Conservation (phyloP, 2,329 filamentous ascomycete genomes). For the Aspergillus aculeatus region DNA sequence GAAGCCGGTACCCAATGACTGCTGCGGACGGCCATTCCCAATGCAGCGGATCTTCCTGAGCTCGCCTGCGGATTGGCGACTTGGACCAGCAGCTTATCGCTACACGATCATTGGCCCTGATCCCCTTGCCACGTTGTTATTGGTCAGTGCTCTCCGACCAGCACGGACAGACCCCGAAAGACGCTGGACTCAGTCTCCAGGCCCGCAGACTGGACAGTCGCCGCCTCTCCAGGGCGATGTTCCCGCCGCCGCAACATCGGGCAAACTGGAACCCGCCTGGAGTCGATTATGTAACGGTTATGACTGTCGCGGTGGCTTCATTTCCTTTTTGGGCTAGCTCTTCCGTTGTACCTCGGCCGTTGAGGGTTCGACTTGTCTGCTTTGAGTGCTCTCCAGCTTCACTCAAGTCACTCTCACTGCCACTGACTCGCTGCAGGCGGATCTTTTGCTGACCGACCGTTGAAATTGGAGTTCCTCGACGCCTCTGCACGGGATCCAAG, state of each 20-base stretch:
- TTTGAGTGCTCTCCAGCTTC: neutral
- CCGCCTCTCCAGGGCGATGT: constrained; percentile 7
- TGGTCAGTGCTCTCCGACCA: constrained; percentile 15
- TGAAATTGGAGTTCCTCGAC: neutral
- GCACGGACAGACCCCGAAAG: constrained; percentile 24
- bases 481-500: neutral
- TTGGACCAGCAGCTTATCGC: constrained; percentile 20
- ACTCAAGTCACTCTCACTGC: neutral
- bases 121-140: constrained; percentile 6
- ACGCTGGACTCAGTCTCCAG: neutral
- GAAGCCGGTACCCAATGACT: constrained; percentile 15
- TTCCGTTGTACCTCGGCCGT: constrained; percentile 13
- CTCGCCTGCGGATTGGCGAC: constrained; percentile 19
- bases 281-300: constrained; percentile 13
- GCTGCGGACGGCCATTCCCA: constrained; percentile 14
- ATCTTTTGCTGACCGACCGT: neutral
- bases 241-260: neutral
- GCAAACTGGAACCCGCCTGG: constrained; percentile 1
- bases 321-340: constrained; percentile 6
- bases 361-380: constrained; percentile 3
- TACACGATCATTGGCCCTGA: constrained; percentile 9
- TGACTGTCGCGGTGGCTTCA: neutral
- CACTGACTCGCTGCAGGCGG: neutral
- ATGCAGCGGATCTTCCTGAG: constrained; percentile 12
- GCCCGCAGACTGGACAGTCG: neutral